Evolutionary conservation across 1,284 basidiomycete species (phyloP), one percentile per base, ranked within the genome.

Genomic region (Heterobasidion irregulare): DNA sequence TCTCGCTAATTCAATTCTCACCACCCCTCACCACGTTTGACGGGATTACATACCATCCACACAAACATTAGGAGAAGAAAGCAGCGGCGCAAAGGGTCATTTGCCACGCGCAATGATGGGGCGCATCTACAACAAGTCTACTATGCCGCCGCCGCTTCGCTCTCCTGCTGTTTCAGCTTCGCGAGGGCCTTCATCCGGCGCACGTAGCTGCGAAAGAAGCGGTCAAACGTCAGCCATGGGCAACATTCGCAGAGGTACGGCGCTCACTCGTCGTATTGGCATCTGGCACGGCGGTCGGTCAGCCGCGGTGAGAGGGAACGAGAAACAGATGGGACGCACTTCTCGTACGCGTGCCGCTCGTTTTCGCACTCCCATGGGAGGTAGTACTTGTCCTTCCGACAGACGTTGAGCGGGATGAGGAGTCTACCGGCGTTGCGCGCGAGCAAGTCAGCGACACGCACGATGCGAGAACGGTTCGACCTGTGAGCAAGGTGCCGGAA

Each of bases 181-280:
- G 84, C 75, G 60, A 92, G 76, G 61, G 79, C 77, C 75, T 84
- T 91, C 89, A 93, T 92, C 60, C 91, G 81, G 58, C 86, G 86
- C 63, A 93, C 75, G 72, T 92, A 87, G 70, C 91, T 94, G 63
- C 32, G 32, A 47, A 50, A 49, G 53, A 26, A 26, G 26, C 26
- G 6, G 26, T 26, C 54, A 47, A 46, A 58, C 7, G 57, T 51
- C 56, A 61, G 53, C 41, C 26, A 26, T 4, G 26, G 26, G 26
- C 2, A 26, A 52, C 19, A 52, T 45, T 35, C 10, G 10, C 19
- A 47, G n/a, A 32, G 46, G 8, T 2, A 51, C 18, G 34, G 47
- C 38, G 52, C 89, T 70, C 69, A 93, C 90, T 94, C 91, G 63
- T 93, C 89, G 68, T 92, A 93, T 70, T 94, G 91, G 68, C 91